Conservation (phyloP, 192 early-diverging fungal genomes). For the Backusella liffmaniae region DNA sequence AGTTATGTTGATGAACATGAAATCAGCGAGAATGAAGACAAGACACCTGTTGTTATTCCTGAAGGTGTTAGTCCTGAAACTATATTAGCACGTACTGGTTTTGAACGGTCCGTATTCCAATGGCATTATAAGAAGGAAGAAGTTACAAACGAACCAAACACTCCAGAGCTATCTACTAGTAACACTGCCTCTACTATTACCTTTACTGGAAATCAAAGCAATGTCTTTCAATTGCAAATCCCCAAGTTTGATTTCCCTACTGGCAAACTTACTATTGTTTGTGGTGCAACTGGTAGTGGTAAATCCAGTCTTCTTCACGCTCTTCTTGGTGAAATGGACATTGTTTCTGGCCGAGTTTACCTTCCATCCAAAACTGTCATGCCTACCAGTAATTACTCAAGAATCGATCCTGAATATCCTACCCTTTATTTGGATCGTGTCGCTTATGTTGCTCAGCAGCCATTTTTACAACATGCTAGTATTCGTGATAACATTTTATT, state of each 20-base stretch:
- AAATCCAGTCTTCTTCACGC: slow-evolving; percentile 54
- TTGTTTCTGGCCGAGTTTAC: slow-evolving; percentile 36
- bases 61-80: neutral
- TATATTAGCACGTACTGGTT: slow-evolving; percentile 9
- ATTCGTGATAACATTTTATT: slow-evolving; percentile 77
- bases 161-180: neutral
- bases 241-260: slow-evolving; percentile 51
- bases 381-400: neutral
- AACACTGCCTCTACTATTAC: slow-evolving; percentile 8
- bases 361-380: slow-evolving; percentile 20
- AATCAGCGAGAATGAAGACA: neutral
- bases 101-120: slow-evolving; percentile 16
- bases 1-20: slow-evolving; percentile 35
- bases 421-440: slow-evolving; percentile 13
- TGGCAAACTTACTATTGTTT: slow-evolving; percentile 54
- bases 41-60: neutral
- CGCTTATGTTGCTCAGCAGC: slow-evolving; percentile 47
- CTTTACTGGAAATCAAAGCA: neutral
- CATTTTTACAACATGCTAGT: slow-evolving; percentile 60
- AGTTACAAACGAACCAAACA: neutral
- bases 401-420: neutral
- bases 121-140: slow-evolving; percentile 19
- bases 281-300: slow-evolving; percentile 73
- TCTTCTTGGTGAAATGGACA: slow-evolving; percentile 53
- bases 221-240: slow-evolving; percentile 9